Evolutionary conservation across 2,329 filamentous ascomycete genomes (phyloP), one percentile per base, ranked within the genome.

Genomic region (Rhynchosporium secalis): DNA sequence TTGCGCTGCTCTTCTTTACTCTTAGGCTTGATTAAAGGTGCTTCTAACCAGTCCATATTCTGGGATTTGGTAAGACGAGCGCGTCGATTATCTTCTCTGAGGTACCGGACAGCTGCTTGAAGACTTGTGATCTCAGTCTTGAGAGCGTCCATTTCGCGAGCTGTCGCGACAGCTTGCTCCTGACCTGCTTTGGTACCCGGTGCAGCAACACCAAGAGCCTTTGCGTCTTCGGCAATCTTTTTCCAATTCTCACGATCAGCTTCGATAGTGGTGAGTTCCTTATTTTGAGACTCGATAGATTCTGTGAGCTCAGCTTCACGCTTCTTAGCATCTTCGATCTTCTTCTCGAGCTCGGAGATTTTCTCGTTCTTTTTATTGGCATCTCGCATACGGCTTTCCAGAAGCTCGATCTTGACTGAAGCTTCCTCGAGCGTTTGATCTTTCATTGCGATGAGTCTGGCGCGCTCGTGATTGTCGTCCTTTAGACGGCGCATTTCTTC

Each of bases 361-460:
- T 82, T 83, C 56, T 86, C 85, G 13, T 90, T 86, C 76, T 94
- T 93, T 73, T 89, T 86, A 67, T 87, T 86, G 5, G 91, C 90
- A 72, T 96, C 92, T 62, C 88, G 86, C 87, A 95, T 93, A 62
- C 91, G 84, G 7, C 91, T 90, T 75, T 96, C 91, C 43, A 98
- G 86, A 46, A 95, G 91, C 76, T 97, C 94, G 69, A 97, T 96
- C 75, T 95, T 93, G 69, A 97, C 89, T n/a, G 88, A 85, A 29
- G 91, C 84, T 62, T 96, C 94, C 75, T 96, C 92, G 58, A 96
- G 85, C 41, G 88, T 87, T 73, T 93, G 90, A 68, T 96, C 91
- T 65, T 88, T 87, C 66, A 88, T 83, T 1, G 88, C 86, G 62
- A 92, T 82, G 3, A 84, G 81, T 60, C 88, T 86, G 3, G 90